These are phyloP conservation scores for Lithohypha guttulata DNA, from an alignment of 2,329 filamentous ascomycete genomes.

Conservation along the genomic window DNA sequence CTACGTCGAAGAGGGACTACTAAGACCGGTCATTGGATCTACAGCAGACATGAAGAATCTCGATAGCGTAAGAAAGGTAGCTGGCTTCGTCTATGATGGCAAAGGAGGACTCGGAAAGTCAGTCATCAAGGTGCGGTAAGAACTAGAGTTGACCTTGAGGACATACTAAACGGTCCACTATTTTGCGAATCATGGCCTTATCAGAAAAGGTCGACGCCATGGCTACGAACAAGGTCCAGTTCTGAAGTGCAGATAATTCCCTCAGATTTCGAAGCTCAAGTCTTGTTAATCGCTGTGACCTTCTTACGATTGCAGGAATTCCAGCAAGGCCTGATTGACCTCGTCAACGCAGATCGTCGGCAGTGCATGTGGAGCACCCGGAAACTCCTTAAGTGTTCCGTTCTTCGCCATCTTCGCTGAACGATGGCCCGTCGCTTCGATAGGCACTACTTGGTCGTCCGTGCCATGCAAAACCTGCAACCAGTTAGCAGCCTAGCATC, in stretches of 20 bases:
- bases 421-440: constrained; percentile 24
- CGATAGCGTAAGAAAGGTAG: constrained; percentile 32
- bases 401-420: constrained; percentile 28
- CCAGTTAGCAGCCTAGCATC: not conserved
- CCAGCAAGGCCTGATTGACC: constrained; percentile 30
- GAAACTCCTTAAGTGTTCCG: constrained; percentile 32
- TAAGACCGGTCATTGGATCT: constrained; percentile 35
- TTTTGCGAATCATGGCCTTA: too few relatives aligned
- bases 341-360: constrained; percentile 29
- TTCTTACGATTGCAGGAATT: constrained; percentile 23
- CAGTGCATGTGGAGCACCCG: constrained; percentile 31
- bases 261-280: too few relatives aligned
- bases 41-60: constrained; percentile 36
- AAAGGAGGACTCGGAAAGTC: constrained; percentile 38
- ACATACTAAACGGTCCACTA: too few relatives aligned
- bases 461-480: constrained; percentile 29
- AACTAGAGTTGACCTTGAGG: too few relatives aligned
- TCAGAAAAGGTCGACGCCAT: too few relatives aligned
- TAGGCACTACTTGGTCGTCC: constrained; percentile 34
- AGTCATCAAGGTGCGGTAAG: constrained; percentile 30
- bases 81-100: constrained; percentile 31
- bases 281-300: too few relatives aligned
- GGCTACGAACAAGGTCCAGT: too few relatives aligned
- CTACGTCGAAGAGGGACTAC: constrained; percentile 33
- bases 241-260: too few relatives aligned